Conservation (phyloP, 106 monocot species). For the Dendrobium nobile region DNA sequence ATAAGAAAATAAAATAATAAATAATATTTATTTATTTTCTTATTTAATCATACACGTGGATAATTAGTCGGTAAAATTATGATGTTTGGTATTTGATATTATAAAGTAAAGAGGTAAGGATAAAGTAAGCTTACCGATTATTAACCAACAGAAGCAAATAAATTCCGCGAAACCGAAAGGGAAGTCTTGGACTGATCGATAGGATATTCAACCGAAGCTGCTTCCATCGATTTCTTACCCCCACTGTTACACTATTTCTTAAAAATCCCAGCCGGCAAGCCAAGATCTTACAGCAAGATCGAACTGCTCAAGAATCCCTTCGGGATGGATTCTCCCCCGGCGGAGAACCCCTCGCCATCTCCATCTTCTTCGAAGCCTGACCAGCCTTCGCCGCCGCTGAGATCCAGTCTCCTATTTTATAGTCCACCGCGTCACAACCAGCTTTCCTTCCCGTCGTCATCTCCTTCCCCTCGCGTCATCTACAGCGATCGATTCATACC, state of each 20-base stretch:
- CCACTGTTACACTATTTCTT: neutral
- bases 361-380: constrained; percentile 5
- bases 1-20: too few relatives aligned
- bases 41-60: too few relatives aligned
- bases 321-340: constrained; percentile 12
- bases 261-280: neutral
- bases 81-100: too few relatives aligned
- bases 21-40: too few relatives aligned
- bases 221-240: neutral
- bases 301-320: neutral
- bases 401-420: constrained; percentile 5
- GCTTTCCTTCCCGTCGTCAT: constrained; percentile 12
- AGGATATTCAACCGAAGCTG: neutral
- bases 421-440: constrained; percentile 4
- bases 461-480: constrained; percentile 28
- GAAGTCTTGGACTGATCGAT: neutral
- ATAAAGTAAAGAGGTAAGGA: too few relatives aligned
- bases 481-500: constrained; percentile 85
- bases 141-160: constrained; percentile 5
- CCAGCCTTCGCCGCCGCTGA: neutral
- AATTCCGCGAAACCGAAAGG: constrained; percentile 2
- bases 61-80: too few relatives aligned
- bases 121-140: neutral
- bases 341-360: constrained; percentile 22
- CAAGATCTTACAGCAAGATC: neutral